Evolutionary conservation across 179 eudicot species (phyloP).

Genomic region (Silene noctiflora): DNA sequence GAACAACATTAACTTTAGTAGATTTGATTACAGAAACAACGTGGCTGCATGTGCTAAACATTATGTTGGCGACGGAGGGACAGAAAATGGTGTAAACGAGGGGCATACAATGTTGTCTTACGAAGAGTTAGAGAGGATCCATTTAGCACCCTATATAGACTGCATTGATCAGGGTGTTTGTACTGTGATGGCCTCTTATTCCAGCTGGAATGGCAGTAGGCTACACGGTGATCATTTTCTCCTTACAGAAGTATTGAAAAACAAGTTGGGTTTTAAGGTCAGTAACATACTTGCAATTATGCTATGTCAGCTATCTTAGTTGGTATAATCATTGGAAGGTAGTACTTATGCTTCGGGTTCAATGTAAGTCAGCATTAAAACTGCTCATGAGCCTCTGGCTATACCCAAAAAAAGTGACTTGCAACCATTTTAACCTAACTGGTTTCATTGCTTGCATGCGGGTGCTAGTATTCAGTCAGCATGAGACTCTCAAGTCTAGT

Average conservation of each 20-base stretch:
- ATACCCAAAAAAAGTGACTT: not conserved
- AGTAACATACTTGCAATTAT: not conserved
- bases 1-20: too few species aligned
- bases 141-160: slow-evolving; percentile 66
- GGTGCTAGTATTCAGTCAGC: not conserved
- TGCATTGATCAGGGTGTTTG: slow-evolving; percentile 70
- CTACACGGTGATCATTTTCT: slow-evolving; percentile 55
- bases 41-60: slow-evolving; percentile 78
- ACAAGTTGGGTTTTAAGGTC: slow-evolving; percentile 61
- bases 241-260: slow-evolving; percentile 58
- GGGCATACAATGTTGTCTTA: slow-evolving; percentile 56
- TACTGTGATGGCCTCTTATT: slow-evolving; percentile 70
- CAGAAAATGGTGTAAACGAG: slow-evolving; percentile 64
- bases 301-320: too few species aligned
- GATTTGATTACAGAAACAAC: slow-evolving; percentile 45
- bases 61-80: slow-evolving; percentile 81
- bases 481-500: not conserved
- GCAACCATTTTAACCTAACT: not conserved
- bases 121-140: slow-evolving; percentile 62
- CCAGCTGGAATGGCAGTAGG: slow-evolving; percentile 63
- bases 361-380: too few species aligned
- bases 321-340: too few species aligned
- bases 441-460: not conserved
- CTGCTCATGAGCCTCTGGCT: too few species aligned
- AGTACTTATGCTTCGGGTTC: too few species aligned